Base-by-base conservation (phyloP, 2,329 filamentous ascomycete species). In the Elsinoe arachidis region DNA sequence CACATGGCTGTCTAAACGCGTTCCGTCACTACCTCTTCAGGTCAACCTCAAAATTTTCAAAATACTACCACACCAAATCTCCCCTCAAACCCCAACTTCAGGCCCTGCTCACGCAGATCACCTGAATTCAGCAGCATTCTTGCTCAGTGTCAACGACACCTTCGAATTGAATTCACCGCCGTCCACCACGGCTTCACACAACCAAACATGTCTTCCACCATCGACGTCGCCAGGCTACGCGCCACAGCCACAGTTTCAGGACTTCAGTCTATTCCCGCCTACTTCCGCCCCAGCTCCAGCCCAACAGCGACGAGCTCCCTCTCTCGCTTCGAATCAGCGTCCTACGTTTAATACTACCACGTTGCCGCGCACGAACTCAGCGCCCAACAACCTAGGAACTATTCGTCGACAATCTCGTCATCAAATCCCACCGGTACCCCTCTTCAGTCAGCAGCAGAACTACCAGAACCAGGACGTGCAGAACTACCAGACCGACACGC, bases 111-210 rank as follows among this genome's bases (percentile, higher is more conserved):
- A 43, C 37, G 54, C 54, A 49, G 54, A 46, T 46, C 12, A 56
- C 63, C 82, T 87, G 84, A 86, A 86, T 81, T 83, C 76, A 68
- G 79, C 78, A 74, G 79, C 78, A 74, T 80, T 82, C 79, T 75
- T 76, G 66, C 19, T 34, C 41, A 56, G 56, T 57, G 34, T 37
- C 41, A 44, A 49, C 56, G 76, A 73, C 65, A 81, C 79, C 71
- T 82, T 78, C 76, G 71, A 74, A 69, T 81, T 78, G 82, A 84
- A 85, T 82, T 82, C 80, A 66, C 69, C 78, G 82, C 84, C 87
- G 84, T 85, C 86, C 85, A 90, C 80, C 80, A 90, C 87, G 87
- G 86, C 87, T 88, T 81, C 83, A 73, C 71, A 74, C 72, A 72
- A 75, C 69, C 82, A 83, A 90, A 67, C 80, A 91, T 91, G 87